Evolutionary conservation across 179 eudicot species (phyloP), one percentile per base, ranked within the genome.

Genomic region (Vitellaria paradoxa): DNA sequence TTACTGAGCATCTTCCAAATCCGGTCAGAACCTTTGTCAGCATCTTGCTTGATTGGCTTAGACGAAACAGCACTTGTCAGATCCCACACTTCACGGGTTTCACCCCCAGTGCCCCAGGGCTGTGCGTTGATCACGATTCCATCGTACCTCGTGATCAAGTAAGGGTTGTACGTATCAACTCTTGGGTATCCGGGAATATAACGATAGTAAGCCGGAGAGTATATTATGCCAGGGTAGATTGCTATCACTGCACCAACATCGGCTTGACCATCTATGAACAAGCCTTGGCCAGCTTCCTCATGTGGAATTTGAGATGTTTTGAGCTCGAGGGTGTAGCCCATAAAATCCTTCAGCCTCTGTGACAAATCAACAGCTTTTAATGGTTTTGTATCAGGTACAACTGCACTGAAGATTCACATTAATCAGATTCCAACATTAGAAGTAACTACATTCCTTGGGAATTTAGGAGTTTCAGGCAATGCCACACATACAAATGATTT

Each of bases 111-210:
- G 64, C 93, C 99, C 99, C 99, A 95, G 55, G 98, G 97, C 80
- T 90, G 97, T 6, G 95, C 98, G 73, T 95, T 95, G 53, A 95
- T 93, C 76, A 95, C 91, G 24, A 91, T 88, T 21, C 98, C 97
- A 76, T 95, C 99, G 57, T 93, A 95, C 82, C 99, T 83, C 7
- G 99, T 90, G 82, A 95, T 91, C 82, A 95, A 78, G 77, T 93
- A 93, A 24, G 96, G 86, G 81, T 95, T 95, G 47, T 85, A 84
- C 57, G 89, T 82, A 81, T 95, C 88, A 65, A 95, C 92, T 84
- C 87, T 83, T 18, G 99, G 97, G 82, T 95, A 95, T 62, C 99
- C 98, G 23, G 99, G 98, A 70, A 95, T 95, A 76, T 88, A 91
- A 21, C 91, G 92, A 82, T 95, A 95, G 70, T 86, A 86, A 68